These are phyloP conservation scores for Gynandropsis gynandra DNA, from an alignment of 345 rosid genomes.

Conservation along the genomic window DNA sequence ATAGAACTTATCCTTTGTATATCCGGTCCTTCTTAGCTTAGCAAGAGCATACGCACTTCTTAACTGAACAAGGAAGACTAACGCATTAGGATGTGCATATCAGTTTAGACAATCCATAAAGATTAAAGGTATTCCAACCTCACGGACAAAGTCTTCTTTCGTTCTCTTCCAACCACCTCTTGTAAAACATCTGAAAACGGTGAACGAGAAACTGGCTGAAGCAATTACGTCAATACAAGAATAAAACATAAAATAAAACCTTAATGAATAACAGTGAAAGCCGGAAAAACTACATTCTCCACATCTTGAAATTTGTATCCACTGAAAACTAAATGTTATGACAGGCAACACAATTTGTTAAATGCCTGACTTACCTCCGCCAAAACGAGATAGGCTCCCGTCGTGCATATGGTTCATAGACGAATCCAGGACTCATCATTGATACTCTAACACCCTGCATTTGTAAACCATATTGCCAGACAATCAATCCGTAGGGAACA, in stretches of 20 bases:
- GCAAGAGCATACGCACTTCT: slow-evolving; percentile 81
- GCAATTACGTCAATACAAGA: neutral
- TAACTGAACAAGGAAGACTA: slow-evolving; percentile 37
- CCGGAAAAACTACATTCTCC: neutral
- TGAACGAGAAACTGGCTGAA: neutral
- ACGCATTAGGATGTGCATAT: slow-evolving; percentile 4
- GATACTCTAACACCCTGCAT: slow-evolving; percentile 65
- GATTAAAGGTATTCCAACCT: slow-evolving; percentile 40
- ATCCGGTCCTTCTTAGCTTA: slow-evolving; percentile 81
- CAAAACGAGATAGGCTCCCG: slow-evolving; percentile 66
- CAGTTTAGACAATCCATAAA: slow-evolving; percentile 7
- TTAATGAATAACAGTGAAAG: neutral
- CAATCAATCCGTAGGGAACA: slow-evolving; percentile 12
- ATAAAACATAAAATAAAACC: neutral
- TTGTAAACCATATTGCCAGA: slow-evolving; percentile 7
- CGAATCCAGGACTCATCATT: slow-evolving; percentile 82
- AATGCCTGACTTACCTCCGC: slow-evolving; percentile 50
- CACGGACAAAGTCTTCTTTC: slow-evolving; percentile 63
- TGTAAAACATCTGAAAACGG: slow-evolving; percentile 67
- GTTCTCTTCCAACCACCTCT: slow-evolving; percentile 86
- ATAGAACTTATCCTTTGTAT: slow-evolving; percentile 69
- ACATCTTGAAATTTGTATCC: neutral
- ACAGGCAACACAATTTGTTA: neutral
- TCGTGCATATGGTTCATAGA: slow-evolving; percentile 72
- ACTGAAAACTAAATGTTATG: slow-evolving; percentile 4